Evolutionary conservation across 225 moss, liverwort and hornwort species (phyloP), one percentile per base, ranked within the genome.

Genomic region (Marchantia polymorpha): DNA sequence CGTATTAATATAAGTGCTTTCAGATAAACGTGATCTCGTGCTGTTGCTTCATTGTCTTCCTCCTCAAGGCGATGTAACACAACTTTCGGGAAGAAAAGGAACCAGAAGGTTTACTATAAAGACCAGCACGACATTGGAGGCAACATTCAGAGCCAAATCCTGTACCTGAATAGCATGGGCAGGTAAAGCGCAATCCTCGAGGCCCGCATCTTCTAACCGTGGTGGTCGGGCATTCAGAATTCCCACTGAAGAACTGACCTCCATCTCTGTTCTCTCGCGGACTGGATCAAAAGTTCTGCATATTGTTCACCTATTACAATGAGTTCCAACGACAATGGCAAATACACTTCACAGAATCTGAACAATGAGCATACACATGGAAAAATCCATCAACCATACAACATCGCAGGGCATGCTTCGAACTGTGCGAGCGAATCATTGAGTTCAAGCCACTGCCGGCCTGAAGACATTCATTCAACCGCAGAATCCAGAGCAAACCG

Each of bases 121-220:
- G 19, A 69, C 19, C 52, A 69, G 51, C 27, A 8, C 46, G 60
- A 60, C 7, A 6, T 64, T 58, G 56, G 20, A 20, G 19, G 5
- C 8, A 39, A 7, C 0, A 47, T 3, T 66, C 29, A 56, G 3
- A 66, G 25, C 20, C 15, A 4, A 25, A 6, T 29, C 15, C 52
- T 60, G 49, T 53, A 85, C 85, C 80, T 86, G 85, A 66, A 88
- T 85, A 3, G 81, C 74, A 60, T 80, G 49, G 13, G 78, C 39
- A 22, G 87, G 85, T 52, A 88, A 66, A 7, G 83, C 87, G 76
- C 79, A 59, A 63, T 88, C 87, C 76, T 88, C 87, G 7, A 88
- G 82, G 58, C 87, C 87, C 7, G 87, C 87, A 79, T 88, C 83
- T 50, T 88, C 87, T 10, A 88, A 78, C 75, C 75, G 55, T 19